phyloP scores from a whole-genome alignment of 2,329 filamentous ascomycete species.

The Cordyceps fumosorosea region DNA sequence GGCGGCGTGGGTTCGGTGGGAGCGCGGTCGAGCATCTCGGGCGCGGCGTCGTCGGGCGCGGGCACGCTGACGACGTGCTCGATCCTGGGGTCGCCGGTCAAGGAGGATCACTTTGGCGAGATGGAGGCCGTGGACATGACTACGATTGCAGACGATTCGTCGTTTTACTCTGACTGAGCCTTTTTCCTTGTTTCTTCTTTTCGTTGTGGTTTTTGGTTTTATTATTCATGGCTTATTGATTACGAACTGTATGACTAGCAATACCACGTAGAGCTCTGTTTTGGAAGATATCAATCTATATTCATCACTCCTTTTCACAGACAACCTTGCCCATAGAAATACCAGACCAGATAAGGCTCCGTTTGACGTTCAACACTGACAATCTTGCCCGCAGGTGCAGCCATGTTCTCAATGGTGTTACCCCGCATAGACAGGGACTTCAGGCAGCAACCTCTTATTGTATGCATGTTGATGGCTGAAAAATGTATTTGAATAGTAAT shows the following conservation, averaged over 20 bases:
- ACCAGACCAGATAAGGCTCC: too few species aligned
- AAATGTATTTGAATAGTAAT: too few species aligned
- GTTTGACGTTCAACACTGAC: too few species aligned
- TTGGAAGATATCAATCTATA: slow-evolving; percentile 3
- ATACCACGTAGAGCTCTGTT: slow-evolving; percentile 8
- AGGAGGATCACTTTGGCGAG: slow-evolving; percentile 10
- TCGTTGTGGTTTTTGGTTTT: neutral
- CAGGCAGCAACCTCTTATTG: too few species aligned
- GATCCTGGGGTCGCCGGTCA: slow-evolving; percentile 11
- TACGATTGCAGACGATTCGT: slow-evolving; percentile 2
- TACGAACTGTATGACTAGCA: slow-evolving; percentile 9
- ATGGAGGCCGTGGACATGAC: neutral
- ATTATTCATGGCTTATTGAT: neutral
- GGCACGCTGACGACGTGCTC: slow-evolving; percentile 8
- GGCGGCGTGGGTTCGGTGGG: slow-evolving; percentile 27
- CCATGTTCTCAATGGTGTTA: too few species aligned
- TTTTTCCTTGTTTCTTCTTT: neutral
- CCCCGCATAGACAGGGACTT: too few species aligned
- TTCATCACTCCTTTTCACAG: neutral
- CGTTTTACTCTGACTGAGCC: slow-evolving; percentile 10
- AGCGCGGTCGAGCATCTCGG: neutral
- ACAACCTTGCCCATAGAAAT: too few species aligned
- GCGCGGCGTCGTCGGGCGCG: neutral
- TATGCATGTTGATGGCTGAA: too few species aligned
- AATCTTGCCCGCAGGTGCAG: too few species aligned